phyloP scores from a whole-genome alignment of 768 basidiomycete species.

The Amanita rimosa region DNA sequence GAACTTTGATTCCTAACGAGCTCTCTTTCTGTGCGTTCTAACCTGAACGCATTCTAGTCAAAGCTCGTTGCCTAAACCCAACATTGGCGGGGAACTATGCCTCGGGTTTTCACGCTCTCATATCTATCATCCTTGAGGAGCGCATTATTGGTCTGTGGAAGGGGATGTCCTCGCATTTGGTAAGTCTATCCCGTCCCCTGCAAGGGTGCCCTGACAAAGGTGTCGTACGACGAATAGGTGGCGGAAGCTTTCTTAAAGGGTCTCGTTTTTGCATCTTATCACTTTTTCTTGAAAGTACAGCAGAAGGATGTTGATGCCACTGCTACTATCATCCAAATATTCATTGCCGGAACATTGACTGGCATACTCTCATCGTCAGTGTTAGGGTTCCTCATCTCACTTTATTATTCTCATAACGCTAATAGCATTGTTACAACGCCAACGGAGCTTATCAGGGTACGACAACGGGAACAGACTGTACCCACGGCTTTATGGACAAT shows the following conservation, averaged over 20 bases:
- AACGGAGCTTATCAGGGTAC: conserved; percentile 82
- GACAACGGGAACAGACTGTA: conserved; percentile 51
- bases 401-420: not conserved
- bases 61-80: conserved; percentile 71
- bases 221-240: conserved; percentile 27
- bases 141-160: conserved; percentile 59
- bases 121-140: conserved; percentile 63
- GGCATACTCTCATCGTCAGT: conserved; percentile 74
- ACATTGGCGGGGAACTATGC: conserved; percentile 42
- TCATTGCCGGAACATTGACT: conserved; percentile 69
- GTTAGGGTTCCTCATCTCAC: not conserved
- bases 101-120: conserved; percentile 57
- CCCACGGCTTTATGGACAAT: conserved; percentile 40
- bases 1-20: not conserved
- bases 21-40: too few species aligned
- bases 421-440: conserved; percentile 67
- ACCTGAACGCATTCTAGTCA: conserved; percentile 33
- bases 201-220: not conserved
- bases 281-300: conserved; percentile 64
- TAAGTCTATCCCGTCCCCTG: conserved; percentile 19
- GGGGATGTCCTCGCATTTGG: conserved; percentile 74
- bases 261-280: conserved; percentile 77
- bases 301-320: conserved; percentile 29
- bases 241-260: conserved; percentile 75
- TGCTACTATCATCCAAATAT: conserved; percentile 63